Percentiles rank a stretch among this genome's conserved stretches.
phyloP scores from a whole-genome alignment of 1,284 basidiomycete genomes.

The Ceratobasidium sp. region DNA sequence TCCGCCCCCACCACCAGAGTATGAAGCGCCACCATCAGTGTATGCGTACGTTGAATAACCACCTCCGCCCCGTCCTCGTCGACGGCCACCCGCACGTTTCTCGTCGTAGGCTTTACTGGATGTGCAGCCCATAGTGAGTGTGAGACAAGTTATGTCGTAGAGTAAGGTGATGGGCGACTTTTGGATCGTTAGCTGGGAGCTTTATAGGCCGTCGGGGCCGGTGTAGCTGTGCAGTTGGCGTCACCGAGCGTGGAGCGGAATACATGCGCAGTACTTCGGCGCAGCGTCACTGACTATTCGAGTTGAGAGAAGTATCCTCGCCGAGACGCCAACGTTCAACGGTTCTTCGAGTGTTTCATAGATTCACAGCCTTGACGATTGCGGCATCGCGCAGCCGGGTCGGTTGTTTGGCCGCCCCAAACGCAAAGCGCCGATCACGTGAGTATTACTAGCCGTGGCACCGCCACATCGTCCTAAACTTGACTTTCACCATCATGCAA shows the following conservation, averaged over 20 bases:
- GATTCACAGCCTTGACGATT: neutral
- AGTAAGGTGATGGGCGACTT: neutral
- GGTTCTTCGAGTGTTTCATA: no score
- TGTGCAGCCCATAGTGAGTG: slow-evolving; percentile 14
- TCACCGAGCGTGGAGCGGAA: neutral
- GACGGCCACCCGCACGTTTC: neutral
- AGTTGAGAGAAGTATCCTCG: neutral
- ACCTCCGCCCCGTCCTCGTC: neutral
- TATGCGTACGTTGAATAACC: neutral
- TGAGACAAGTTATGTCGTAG: no score
- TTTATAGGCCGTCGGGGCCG: neutral
- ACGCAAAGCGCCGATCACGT: neutral
- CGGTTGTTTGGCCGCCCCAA: neutral
- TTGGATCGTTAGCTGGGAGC: no score
- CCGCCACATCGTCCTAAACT: neutral
- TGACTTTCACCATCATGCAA: slow-evolving; percentile 2
- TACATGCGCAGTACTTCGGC: no score
- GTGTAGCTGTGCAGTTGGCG: slow-evolving; percentile 1
- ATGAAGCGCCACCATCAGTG: neutral
- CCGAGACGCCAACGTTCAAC: no score
- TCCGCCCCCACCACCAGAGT: neutral
- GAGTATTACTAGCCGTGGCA: neutral
- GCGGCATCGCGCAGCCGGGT: neutral
- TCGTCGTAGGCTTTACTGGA: slow-evolving; percentile 6
- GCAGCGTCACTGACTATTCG: neutral